Evolutionary conservation across 129 eudicot genomes (phyloP).

Genomic region (Chrysanthemum makinoi): DNA sequence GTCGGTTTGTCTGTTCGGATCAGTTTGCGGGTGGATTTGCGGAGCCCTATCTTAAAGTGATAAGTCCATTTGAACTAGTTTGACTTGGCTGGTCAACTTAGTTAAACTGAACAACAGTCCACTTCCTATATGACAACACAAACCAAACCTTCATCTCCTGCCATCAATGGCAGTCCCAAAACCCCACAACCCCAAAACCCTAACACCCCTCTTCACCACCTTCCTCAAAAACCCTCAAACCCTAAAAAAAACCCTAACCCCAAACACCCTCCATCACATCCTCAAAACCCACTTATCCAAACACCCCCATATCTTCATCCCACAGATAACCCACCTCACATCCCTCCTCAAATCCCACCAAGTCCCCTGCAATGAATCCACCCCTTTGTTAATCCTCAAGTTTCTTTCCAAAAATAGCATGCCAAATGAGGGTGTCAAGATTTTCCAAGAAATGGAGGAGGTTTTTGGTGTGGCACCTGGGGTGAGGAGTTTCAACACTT

Average conservation of each 20-base stretch:
- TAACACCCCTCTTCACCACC: conserved; percentile 36
- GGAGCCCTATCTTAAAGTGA: no score
- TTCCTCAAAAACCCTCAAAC: conserved; percentile 58
- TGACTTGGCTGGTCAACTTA: no score
- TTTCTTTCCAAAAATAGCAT: conserved; percentile 44
- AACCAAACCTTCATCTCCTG: conserved; percentile 20
- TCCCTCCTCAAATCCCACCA: conserved; percentile 36
- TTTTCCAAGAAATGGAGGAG: conserved; percentile 56
- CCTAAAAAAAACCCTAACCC: conserved; percentile 45
- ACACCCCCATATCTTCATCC: conserved; percentile 31
- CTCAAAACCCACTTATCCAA: conserved; percentile 52
- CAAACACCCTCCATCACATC: conserved; percentile 62
- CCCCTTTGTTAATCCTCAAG: conserved; percentile 53
- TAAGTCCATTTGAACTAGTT: no score
- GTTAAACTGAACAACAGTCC: no score
- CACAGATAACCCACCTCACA: conserved; percentile 24
- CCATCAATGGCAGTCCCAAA: conserved; percentile 21
- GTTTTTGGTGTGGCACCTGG: conserved; percentile 73
- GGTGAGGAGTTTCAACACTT: conserved; percentile 56
- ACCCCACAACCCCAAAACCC: conserved; percentile 41
- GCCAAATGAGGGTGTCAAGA: conserved; percentile 46
- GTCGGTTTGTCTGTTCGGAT: no score
- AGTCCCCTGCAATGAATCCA: conserved; percentile 59
- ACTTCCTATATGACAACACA: no score
- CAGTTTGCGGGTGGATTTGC: no score